These are phyloP conservation scores for Fragosphaeria purpurea DNA, from an alignment of 2,329 filamentous ascomycete genomes.

Conservation along the genomic window DNA sequence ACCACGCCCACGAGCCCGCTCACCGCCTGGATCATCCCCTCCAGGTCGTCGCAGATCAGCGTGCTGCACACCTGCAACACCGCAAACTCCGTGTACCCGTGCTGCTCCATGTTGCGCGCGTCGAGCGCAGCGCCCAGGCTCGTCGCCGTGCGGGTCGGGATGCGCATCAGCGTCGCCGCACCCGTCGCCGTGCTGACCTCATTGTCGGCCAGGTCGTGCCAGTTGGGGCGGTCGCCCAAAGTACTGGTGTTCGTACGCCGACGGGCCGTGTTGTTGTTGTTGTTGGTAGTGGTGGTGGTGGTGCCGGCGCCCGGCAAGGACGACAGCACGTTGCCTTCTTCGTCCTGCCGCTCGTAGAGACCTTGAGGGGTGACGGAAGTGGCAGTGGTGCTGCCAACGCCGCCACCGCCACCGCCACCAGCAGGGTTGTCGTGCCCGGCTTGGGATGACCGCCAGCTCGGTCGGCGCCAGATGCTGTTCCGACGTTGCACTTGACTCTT, in stretches of 20 bases:
- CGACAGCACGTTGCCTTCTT: neutral
- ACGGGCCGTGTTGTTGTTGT: neutral
- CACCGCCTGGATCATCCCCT: constrained; percentile 50
- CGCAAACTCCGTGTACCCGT: constrained; percentile 65
- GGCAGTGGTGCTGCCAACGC: too few species aligned
- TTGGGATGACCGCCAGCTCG: neutral
- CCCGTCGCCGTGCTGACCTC: constrained; percentile 9
- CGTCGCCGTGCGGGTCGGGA: neutral
- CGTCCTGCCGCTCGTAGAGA: constrained; percentile 2
- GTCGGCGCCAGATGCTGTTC: constrained; percentile 6
- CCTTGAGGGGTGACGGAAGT: too few species aligned
- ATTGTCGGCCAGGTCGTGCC: constrained; percentile 4
- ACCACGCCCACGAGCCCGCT: constrained; percentile 62
- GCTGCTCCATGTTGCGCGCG: constrained; percentile 56
- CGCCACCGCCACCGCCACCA: neutral
- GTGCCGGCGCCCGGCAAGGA: neutral
- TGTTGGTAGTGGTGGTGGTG: neutral
- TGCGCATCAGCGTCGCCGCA: constrained; percentile 2
- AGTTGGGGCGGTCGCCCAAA: neutral
- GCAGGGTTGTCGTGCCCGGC: neutral
- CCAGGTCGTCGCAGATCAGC: constrained; percentile 60
- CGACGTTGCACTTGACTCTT: neutral
- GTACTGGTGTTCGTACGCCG: neutral
- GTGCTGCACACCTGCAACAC: constrained; percentile 62
- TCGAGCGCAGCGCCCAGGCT: constrained; percentile 40